Conservation (phyloP, 2,329 filamentous ascomycete species). For the Grosmannia penicillata region DNA sequence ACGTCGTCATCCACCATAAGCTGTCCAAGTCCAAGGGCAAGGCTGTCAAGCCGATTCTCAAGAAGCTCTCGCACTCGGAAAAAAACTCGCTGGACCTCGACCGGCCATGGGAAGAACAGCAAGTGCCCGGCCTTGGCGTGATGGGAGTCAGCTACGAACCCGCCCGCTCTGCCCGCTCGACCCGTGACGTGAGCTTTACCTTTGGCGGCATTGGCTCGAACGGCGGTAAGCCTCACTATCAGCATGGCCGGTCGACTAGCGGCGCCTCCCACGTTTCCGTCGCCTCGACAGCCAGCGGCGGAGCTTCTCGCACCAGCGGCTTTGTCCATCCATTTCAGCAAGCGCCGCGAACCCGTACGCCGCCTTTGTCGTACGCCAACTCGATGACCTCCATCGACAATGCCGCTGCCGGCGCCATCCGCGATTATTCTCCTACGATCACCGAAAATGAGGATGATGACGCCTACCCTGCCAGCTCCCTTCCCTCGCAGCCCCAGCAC, state of each 20-base stretch:
- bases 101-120: slow-evolving; percentile 42
- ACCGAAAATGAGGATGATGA: slow-evolving; percentile 35
- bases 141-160: slow-evolving; percentile 17
- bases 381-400: slow-evolving; percentile 37
- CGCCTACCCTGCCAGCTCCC: slow-evolving; percentile 5
- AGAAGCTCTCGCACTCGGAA: slow-evolving; percentile 42
- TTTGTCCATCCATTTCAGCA: slow-evolving; percentile 54
- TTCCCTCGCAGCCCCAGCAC: slow-evolving; percentile 11
- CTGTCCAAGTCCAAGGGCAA: slow-evolving; percentile 31
- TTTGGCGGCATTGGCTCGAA: slow-evolving; percentile 10
- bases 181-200: slow-evolving; percentile 32
- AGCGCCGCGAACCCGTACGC: slow-evolving; percentile 44
- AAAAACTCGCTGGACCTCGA: slow-evolving; percentile 50
- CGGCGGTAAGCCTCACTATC: slow-evolving; percentile 23
- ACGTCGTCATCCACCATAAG: slow-evolving; percentile 18
- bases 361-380: slow-evolving; percentile 43
- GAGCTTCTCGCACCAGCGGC: slow-evolving; percentile 27
- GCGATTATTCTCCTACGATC: slow-evolving; percentile 41
- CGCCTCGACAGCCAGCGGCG: slow-evolving; percentile 38
- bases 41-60: slow-evolving; percentile 46
- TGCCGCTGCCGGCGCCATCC: slow-evolving; percentile 17
- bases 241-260: slow-evolving; percentile 43
- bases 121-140: slow-evolving; percentile 20
- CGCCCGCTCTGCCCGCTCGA: slow-evolving; percentile 13
- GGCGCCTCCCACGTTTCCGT: slow-evolving; percentile 42